phyloP scores from a whole-genome alignment of 139 green algal genomes.

The Chlorella ohadii region DNA sequence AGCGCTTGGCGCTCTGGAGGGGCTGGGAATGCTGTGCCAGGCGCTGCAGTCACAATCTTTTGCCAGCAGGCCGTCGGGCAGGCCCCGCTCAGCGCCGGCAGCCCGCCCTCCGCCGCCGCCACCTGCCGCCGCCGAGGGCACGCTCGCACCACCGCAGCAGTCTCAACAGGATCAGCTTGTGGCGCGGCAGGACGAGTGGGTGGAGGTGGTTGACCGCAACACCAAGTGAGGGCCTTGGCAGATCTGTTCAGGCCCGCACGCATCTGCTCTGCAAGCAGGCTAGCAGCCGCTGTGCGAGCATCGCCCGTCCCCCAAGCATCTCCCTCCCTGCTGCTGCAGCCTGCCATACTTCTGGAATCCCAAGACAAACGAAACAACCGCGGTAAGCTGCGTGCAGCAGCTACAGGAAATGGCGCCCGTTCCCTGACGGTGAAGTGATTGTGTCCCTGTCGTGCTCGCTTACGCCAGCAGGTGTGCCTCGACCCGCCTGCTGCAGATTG shows the following conservation, averaged over 20 bases:
- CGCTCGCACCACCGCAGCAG: background rate
- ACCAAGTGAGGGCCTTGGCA: no score
- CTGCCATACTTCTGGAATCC: conserved; percentile 36
- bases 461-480: no score
- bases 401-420: no score
- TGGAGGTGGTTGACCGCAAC: background rate
- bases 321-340: background rate
- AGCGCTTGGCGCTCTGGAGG: background rate
- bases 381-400: background rate
- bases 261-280: background rate
- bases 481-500: no score
- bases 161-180: background rate
- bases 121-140: background rate
- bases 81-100: background rate
- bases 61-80: background rate
- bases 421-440: no score
- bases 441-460: no score
- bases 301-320: background rate
- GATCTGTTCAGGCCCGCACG: no score
- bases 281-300: background rate
- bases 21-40: background rate
- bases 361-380: conserved; percentile 14
- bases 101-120: background rate
- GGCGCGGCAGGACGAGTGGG: background rate
- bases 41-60: background rate